Base-by-base conservation (phyloP, 2,329 filamentous ascomycete genomes). In the Ophiostoma angusticollis region DNA sequence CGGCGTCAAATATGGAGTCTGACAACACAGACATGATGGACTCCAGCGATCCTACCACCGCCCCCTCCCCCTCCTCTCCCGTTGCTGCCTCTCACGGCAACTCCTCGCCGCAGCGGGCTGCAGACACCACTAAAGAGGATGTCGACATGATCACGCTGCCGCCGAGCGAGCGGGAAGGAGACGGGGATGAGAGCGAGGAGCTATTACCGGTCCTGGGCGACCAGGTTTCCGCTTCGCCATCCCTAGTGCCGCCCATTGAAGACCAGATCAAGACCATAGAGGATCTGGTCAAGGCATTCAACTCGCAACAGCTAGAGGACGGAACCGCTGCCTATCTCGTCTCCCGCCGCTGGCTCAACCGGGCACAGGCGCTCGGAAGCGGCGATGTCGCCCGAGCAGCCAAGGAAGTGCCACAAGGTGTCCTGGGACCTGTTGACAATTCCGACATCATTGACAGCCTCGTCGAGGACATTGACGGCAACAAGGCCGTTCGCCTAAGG, bases 381-480 rank as follows among this genome's bases (percentile, higher is more conserved):
- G 67, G 71, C 8, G 70, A 74, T n/a, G 58, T 65, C 13, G 68
- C 72, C 41, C 60, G 68, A 37, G 67, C 65, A 16, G 65, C 69
- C 45, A 68, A 72, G 44, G 81, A 82, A 45, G 61, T 67, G n/a
- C 54, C 66, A 9, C 70, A 78, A 42, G 70, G 74, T 5, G 50
- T 62, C 7, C 70, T 91, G 40, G 86, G 86, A 1, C 82, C 84
- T 0, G 72, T 96, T 23, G 85, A 95, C 63, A 95, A 95, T 54
- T 77, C 81, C 0, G 81, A 87, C 53, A 78, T 95, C 44, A 75
- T 87, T 37, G 64, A 78, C 43, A 69, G 78, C 45, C 65, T 69
- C 25, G 62, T 78, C 41, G 58, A 57, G 35, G 69, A 75, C 42
- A 60, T 65, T 9, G 55, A 56, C 14, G 63, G 62, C 31, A 59